Conservation (phyloP, 768 basidiomycete genomes). For the Infundibulicybe gibba region DNA sequence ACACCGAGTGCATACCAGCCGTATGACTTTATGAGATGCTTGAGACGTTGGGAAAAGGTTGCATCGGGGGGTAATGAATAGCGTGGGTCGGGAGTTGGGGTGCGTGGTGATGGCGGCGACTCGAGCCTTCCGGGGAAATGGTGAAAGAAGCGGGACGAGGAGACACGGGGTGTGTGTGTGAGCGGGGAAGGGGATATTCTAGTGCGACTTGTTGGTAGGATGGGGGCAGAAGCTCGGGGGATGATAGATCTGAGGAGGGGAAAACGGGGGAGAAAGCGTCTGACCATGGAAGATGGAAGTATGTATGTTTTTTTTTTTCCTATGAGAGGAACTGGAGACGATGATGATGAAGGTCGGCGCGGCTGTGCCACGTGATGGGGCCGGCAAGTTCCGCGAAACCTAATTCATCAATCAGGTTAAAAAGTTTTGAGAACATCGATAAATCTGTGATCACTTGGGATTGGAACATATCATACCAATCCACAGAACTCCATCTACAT, state of each 20-base stretch:
- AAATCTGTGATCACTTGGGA: too few species aligned
- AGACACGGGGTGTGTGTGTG: slow-evolving; percentile 3
- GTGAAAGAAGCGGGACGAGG: slow-evolving; percentile 4
- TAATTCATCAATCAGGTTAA: too few species aligned
- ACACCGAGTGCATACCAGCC: slow-evolving; percentile 96
- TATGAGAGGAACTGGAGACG: too few species aligned
- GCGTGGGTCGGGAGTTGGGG: background rate
- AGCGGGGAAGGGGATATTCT: slow-evolving; percentile 17
- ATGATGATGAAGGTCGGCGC: too few species aligned
- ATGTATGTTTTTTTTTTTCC: too few species aligned
- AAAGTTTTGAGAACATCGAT: too few species aligned
- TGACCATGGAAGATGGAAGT: slow-evolving; percentile 22
- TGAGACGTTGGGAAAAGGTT: slow-evolving; percentile 67
- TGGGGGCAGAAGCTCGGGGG: slow-evolving; percentile 41
- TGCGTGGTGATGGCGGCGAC: slow-evolving; percentile 10
- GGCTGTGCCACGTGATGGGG: too few species aligned
- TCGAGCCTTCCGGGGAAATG: slow-evolving; percentile 5
- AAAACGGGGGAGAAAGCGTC: slow-evolving; percentile 38
- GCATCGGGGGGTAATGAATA: slow-evolving; percentile 39
- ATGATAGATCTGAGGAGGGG: slow-evolving; percentile 41
- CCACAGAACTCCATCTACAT: slow-evolving; percentile 5
- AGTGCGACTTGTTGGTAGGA: slow-evolving; percentile 42
- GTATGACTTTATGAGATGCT: slow-evolving; percentile 84
- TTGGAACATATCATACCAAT: background rate
- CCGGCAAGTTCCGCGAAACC: too few species aligned